Percentiles rank a stretch among this genome's conserved stretches.
phyloP scores from a whole-genome alignment of 768 basidiomycete genomes.

The Amyloporia xantha region DNA sequence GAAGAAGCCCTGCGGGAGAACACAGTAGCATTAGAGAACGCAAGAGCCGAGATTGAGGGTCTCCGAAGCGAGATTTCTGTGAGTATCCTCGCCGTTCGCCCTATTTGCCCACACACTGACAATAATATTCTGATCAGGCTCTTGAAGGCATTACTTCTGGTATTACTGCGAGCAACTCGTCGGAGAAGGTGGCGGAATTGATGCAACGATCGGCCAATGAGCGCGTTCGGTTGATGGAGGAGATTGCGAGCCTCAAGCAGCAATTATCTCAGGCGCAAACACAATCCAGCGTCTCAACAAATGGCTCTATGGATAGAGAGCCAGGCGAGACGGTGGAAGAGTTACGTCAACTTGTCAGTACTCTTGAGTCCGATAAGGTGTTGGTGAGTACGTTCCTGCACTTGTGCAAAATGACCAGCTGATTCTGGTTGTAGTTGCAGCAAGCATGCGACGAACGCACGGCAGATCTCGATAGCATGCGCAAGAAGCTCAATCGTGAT shows the following conservation, averaged over 20 bases:
- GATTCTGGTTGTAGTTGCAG: slow-evolving; percentile 9
- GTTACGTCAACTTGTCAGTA: slow-evolving; percentile 5
- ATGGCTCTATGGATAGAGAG: too few relatives aligned
- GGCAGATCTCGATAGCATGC: slow-evolving; percentile 47
- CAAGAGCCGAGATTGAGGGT: slow-evolving; percentile 83
- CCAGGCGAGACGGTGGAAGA: neutral
- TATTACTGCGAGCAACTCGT: slow-evolving; percentile 17
- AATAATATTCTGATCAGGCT: too few relatives aligned
- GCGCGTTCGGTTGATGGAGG: slow-evolving; percentile 45
- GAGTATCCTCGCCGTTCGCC: slow-evolving; percentile 19
- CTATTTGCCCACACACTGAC: too few relatives aligned
- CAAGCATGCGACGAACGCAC: slow-evolving; percentile 26
- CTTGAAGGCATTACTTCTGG: slow-evolving; percentile 51
- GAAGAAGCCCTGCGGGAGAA: slow-evolving; percentile 89
- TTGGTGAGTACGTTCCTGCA: slow-evolving; percentile 6
- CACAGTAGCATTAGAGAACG: slow-evolving; percentile 79
- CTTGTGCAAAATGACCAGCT: neutral
- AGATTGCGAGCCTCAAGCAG: slow-evolving; percentile 48
- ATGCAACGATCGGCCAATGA: slow-evolving; percentile 39
- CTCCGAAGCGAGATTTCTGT: slow-evolving; percentile 70
- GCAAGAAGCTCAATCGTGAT: slow-evolving; percentile 59
- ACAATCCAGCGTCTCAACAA: slow-evolving; percentile 17
- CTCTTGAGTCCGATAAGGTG: slow-evolving; percentile 11
- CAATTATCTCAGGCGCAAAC: slow-evolving; percentile 36
- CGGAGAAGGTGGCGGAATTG: slow-evolving; percentile 40